Conservation (phyloP, 2,329 filamentous ascomycete genomes). For the Colletotrichum liriopes region DNA sequence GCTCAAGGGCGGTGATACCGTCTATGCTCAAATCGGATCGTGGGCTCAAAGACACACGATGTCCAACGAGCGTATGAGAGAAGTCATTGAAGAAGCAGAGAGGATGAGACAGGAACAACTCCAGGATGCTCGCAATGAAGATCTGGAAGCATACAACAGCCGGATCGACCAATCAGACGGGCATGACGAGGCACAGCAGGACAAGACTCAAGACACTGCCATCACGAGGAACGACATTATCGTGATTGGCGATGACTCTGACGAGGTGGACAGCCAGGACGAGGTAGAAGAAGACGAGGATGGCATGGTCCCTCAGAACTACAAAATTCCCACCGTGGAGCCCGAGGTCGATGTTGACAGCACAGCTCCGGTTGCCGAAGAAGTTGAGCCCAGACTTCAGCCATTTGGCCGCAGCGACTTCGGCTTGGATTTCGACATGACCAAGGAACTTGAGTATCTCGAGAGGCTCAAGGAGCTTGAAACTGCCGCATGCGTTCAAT, state of each 20-base stretch:
- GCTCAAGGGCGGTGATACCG: neutral
- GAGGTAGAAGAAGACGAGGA: constrained; percentile 12
- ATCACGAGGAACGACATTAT: neutral
- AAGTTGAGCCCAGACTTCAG: neutral
- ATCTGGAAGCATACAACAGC: neutral
- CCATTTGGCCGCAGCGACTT: constrained; percentile 40
- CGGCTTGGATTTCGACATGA: constrained; percentile 45
- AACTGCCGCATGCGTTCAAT: neutral
- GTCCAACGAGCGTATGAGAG: neutral
- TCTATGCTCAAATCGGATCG: constrained; percentile 24
- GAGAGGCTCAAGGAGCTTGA: constrained; percentile 38
- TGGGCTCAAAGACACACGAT: constrained; percentile 18
- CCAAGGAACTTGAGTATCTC: constrained; percentile 30
- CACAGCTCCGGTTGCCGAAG: neutral
- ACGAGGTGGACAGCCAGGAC: constrained; percentile 14
- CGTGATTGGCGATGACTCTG: neutral
- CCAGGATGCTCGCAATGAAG: neutral
- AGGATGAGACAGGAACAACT: neutral
- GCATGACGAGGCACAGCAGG: neutral
- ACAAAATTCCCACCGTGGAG: too few species aligned
- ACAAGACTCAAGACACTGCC: neutral
- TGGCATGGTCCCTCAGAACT: constrained; percentile 12
- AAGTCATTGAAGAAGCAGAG: neutral
- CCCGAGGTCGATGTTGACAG: neutral
- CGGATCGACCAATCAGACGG: neutral